Base-by-base conservation (phyloP, 768 basidiomycete genomes). In the Xerocomellus amylosporus region DNA sequence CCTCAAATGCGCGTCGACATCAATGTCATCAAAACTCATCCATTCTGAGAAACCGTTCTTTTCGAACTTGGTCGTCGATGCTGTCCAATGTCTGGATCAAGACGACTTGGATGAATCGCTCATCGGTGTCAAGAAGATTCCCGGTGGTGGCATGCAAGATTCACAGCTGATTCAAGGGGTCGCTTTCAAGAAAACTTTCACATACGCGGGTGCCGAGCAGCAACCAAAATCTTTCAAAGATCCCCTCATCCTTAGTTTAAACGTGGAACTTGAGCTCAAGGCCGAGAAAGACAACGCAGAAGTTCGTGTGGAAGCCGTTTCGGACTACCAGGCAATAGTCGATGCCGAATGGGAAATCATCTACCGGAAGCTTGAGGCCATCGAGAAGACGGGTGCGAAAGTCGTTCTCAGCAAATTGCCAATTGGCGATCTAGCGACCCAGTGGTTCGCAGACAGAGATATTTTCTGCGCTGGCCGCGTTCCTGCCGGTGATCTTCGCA, bases 281-380 rank as follows among this genome's bases (percentile, higher is more conserved):
- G 97, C 97, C 0, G 97, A 99, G 75, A 95, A 98, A 72, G 97
- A 99, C 72, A 99, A 99, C 61, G 97, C 97, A 4, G 97, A 99
- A 73, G 93, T 99, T 39, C 86, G 97, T 34, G 93, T 99, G 17
- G 93, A 98, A 65, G 88, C 89, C 15, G 96, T 99, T 24, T 88
- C 93, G 17, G 97, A 99, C 68, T 99, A 99, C 68, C 97, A 99
- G 73, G 94, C 96, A 6, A 98, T 99, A 65, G 97, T 99, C 49
- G 94, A 99, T 70, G 97, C 97, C 12, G 97, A 99, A 70, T 99
- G 97, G 97, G 91, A 96, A 64, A 98, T 99, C 72, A 99, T 99
- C 65, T 98, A 96, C 76, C 84, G 90, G 62, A 99, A 99, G 73
- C 79, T 99, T 15, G 88, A 96, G 64, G 93, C 93, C 4, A 97